Percentiles rank a stretch among this genome's conserved stretches.
Evolutionary conservation across 768 basidiomycete species (phyloP).

Genomic region (Coprinopsis marcescibilis): DNA sequence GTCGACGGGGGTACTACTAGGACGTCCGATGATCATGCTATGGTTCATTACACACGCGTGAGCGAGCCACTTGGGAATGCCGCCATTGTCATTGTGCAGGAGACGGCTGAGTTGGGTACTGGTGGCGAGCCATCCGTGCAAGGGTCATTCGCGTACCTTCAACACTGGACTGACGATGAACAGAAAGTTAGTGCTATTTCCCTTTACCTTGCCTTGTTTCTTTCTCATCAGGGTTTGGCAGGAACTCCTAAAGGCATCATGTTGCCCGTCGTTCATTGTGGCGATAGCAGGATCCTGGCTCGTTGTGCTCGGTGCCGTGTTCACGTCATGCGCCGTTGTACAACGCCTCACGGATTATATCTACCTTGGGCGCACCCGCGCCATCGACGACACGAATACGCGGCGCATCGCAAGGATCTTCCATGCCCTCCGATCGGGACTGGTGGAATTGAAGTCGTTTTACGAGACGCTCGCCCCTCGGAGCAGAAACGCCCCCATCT

Average conservation of each 20-base stretch:
- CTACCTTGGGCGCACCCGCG: conserved; percentile 21
- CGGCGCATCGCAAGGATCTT: conserved; percentile 18
- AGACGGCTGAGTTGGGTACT: background rate
- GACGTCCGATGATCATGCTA: background rate
- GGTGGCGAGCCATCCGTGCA: background rate
- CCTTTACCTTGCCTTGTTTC: background rate
- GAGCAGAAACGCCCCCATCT: conserved; percentile 7
- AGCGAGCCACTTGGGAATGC: background rate
- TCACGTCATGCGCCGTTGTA: conserved; percentile 20
- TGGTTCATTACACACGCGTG: background rate
- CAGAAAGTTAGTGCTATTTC: background rate
- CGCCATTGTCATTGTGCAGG: background rate
- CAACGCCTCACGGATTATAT: conserved; percentile 30
- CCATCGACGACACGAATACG: conserved; percentile 14
- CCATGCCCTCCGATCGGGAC: conserved; percentile 20
- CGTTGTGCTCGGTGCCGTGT: conserved; percentile 26
- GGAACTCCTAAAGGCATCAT: conserved; percentile 13
- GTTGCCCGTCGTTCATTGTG: conserved; percentile 28
- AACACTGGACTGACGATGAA: background rate
- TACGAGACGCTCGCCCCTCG: background rate
- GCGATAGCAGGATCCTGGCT: conserved; percentile 27
- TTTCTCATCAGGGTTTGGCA: background rate
- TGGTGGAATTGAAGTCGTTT: background rate
- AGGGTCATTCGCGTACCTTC: background rate
- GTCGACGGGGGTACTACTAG: background rate